Evolutionary conservation across 179 eudicot genomes (phyloP), one percentile per base, ranked within the genome.

Genomic region (Silene coronaria): DNA sequence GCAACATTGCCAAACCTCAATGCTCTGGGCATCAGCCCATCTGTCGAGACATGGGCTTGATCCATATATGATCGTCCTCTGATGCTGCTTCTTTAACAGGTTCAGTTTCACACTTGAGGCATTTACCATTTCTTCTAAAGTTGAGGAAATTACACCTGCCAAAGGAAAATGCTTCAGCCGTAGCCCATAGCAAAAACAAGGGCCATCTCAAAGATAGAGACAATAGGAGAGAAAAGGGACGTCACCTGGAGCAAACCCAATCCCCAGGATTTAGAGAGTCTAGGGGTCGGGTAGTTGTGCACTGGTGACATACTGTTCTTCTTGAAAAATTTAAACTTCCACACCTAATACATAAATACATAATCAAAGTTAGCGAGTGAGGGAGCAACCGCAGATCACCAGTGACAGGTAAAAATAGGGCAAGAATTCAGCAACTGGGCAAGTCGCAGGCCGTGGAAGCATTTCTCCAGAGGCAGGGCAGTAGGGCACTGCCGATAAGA

Each of bases 61-160:
- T 6, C 68, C 42, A 28, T 27, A 24, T 0, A 30, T 28, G 19
- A 30, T 30, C n/a, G 68, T 30, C 45, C 45, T 27, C 38, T 30
- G 22, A 30, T 27, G 68, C 38, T 64, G 22, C 68, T 22, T 64
- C 32, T 64, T 64, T 64, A 55, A 55, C 59, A 64, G 6, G 67
- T 27, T 27, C 67, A 63, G 45, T 30, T 64, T 64, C 38, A 28
- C 68, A 64, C 68, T 30, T 28, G 7, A 64, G 45, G 68, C 68
- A 64, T 27, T 28, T 30, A 30, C 2, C 19, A 64, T 64, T 64
- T 64, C 68, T 64, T 64, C 42, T 64, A 17, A 64, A 64, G 68
- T 64, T 64, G 34, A 64, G 68, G 42, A 12, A 64, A 28, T 30
- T 64, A 64, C 68, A 64, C 68, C 68, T 64, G 68, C 32, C 36